A percentile compares a stretch with the other conserved stretches of the same genome.
Conservation (phyloP, 208 protist genomes). For the Acanthamoeba sp. region DNA sequence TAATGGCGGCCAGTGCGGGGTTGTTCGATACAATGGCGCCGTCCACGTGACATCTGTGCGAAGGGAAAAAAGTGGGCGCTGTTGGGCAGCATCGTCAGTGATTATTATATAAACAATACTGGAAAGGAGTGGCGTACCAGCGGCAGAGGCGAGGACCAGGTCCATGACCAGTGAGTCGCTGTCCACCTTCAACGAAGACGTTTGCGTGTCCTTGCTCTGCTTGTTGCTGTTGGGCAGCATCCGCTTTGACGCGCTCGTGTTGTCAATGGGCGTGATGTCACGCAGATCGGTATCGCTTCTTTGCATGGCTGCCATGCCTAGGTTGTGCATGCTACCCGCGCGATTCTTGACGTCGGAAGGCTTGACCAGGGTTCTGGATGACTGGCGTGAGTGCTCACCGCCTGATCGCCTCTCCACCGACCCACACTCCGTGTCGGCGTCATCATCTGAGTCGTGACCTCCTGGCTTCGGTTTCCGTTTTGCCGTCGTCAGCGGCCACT, state of each 20-base stretch:
- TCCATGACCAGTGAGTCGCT: constrained; percentile 38
- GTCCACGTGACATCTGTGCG: constrained; percentile 45
- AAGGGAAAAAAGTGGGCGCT: constrained; percentile 67
- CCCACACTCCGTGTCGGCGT: too few species aligned
- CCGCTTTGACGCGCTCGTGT: neutral
- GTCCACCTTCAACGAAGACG: neutral
- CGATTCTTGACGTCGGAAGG: neutral
- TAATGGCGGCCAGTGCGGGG: constrained; percentile 53
- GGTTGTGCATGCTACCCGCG: neutral
- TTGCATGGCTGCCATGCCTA: neutral
- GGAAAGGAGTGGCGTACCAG: neutral
- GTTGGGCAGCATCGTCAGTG: neutral
- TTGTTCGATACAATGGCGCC: constrained; percentile 65
- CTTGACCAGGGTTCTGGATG: neutral
- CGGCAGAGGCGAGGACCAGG: constrained; percentile 47
- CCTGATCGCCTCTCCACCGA: too few species aligned
- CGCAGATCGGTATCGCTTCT: neutral
- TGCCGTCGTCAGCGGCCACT: too few species aligned
- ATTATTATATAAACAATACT: neutral
- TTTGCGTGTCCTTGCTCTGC: neutral
- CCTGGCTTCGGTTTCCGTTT: too few species aligned
- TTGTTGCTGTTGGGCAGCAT: neutral
- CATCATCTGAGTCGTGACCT: too few species aligned
- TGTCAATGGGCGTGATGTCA: neutral
- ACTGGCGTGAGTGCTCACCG: neutral